Conservation (phyloP, 2,329 filamentous ascomycete genomes). For the Fusarium caatingaense region DNA sequence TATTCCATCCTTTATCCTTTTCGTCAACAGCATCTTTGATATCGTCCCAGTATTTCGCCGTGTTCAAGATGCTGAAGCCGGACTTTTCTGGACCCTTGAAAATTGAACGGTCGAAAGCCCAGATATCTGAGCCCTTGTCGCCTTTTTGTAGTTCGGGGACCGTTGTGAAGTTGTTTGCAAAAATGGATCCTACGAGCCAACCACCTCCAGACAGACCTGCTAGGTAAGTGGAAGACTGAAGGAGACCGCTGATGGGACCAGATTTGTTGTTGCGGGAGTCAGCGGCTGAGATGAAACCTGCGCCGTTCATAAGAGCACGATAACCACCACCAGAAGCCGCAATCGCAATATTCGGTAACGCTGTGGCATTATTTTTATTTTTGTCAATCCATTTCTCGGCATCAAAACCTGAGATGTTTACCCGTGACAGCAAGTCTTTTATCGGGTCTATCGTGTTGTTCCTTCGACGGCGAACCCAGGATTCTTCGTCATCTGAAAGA, state of each 20-base stretch:
- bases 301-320: conserved; percentile 84
- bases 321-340: conserved; percentile 88
- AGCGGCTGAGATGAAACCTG: conserved; percentile 83
- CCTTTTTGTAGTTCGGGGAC: conserved; percentile 50
- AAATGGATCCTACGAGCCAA: conserved; percentile 85
- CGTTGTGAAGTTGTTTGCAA: conserved; percentile 84
- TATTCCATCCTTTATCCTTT: conserved; percentile 56
- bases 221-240: conserved; percentile 85
- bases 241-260: conserved; percentile 81
- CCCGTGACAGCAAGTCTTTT: conserved; percentile 75
- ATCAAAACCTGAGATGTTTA: conserved; percentile 81
- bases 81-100: conserved; percentile 53
- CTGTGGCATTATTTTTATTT: conserved; percentile 46
- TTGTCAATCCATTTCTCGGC: conserved; percentile 72
- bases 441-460: conserved; percentile 79
- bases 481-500: conserved; percentile 76
- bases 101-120: conserved; percentile 57
- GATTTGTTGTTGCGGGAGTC: conserved; percentile 65
- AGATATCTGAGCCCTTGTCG: conserved; percentile 50
- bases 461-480: conserved; percentile 79
- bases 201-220: conserved; percentile 84
- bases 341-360: conserved; percentile 73
- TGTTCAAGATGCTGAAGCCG: conserved; percentile 47
- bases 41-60: conserved; percentile 48
- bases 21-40: conserved; percentile 52